Conservation (phyloP, 768 basidiomycete species). For the Coprinopsis cinerea region DNA sequence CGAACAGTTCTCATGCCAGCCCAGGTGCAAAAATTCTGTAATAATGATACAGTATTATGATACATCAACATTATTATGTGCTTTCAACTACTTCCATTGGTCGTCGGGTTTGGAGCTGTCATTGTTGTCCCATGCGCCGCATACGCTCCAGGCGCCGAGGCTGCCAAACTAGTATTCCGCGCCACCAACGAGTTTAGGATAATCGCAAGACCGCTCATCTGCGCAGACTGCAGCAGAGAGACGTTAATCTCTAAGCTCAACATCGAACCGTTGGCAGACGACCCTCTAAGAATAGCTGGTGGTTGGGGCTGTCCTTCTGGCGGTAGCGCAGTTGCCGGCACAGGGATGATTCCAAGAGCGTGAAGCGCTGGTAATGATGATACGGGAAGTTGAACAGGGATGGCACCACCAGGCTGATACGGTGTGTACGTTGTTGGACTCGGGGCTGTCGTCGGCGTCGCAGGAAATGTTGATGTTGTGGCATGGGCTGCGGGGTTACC, state of each 20-base stretch:
- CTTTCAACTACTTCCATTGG: background rate
- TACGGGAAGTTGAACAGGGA: constrained; percentile 70
- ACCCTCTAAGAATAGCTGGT: constrained; percentile 70
- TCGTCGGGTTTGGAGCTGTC: constrained; percentile 4
- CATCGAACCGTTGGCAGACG: constrained; percentile 65
- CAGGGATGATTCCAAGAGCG: constrained; percentile 67
- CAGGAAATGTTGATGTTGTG: constrained; percentile 24
- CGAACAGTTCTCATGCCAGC: too few relatives aligned
- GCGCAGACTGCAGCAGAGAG: constrained; percentile 62
- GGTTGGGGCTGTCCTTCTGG: constrained; percentile 56
- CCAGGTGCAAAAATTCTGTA: too few relatives aligned
- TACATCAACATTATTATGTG: background rate
- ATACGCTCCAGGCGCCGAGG: constrained; percentile 7
- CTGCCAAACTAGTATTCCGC: constrained; percentile 23
- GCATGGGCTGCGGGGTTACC: constrained; percentile 30
- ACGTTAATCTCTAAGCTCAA: constrained; percentile 77
- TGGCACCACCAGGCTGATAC: constrained; percentile 34
- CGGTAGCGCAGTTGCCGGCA: constrained; percentile 50
- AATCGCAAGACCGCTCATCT: constrained; percentile 70
- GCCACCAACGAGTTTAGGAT: constrained; percentile 68
- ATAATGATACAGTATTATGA: background rate
- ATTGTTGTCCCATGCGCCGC: constrained; percentile 12
- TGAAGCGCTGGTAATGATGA: constrained; percentile 60
- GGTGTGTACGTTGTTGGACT: constrained; percentile 28
- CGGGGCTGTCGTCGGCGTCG: constrained; percentile 24